Evolutionary conservation across 495 filamentous ascomycete species (phyloP).

Genomic region (Penicillium nucicola): DNA sequence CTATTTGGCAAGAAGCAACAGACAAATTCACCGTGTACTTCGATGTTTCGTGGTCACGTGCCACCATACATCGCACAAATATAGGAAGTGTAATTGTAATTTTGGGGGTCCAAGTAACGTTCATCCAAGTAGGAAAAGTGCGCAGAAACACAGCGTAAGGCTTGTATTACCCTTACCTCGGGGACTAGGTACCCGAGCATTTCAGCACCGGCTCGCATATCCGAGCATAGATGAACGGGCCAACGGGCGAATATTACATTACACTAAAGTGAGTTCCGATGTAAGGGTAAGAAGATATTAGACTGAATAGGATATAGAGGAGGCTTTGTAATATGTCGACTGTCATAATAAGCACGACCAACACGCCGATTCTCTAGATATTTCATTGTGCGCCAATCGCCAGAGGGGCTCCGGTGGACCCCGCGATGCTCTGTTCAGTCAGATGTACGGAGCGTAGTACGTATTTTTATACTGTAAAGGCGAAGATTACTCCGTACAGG

Average conservation of each 20-base stretch:
- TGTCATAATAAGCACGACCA: not conserved
- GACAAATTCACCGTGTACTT: too few relatives aligned
- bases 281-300: not conserved
- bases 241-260: slow-evolving; percentile 1
- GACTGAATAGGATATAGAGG: not conserved
- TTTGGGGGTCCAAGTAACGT: too few relatives aligned
- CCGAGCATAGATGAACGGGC: slow-evolving; percentile 9
- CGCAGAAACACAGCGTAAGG: too few relatives aligned
- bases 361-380: not conserved
- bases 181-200: slow-evolving; percentile 18
- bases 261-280: slow-evolving; percentile 1
- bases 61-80: not conserved
- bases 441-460: too few relatives aligned
- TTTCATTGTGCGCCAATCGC: slow-evolving; percentile 17
- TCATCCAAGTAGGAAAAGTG: too few relatives aligned
- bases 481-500: too few relatives aligned
- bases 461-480: too few relatives aligned
- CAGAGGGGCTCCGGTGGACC: slow-evolving; percentile 24
- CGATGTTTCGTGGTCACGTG: not conserved
- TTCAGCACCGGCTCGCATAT: slow-evolving; percentile 12
- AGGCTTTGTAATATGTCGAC: not conserved
- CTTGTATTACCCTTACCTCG: slow-evolving; percentile 2
- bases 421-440: slow-evolving; percentile 8
- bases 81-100: not conserved
- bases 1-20: too few relatives aligned